Base-by-base conservation (phyloP, 1,284 basidiomycete species). In the Peniophora sp. region DNA sequence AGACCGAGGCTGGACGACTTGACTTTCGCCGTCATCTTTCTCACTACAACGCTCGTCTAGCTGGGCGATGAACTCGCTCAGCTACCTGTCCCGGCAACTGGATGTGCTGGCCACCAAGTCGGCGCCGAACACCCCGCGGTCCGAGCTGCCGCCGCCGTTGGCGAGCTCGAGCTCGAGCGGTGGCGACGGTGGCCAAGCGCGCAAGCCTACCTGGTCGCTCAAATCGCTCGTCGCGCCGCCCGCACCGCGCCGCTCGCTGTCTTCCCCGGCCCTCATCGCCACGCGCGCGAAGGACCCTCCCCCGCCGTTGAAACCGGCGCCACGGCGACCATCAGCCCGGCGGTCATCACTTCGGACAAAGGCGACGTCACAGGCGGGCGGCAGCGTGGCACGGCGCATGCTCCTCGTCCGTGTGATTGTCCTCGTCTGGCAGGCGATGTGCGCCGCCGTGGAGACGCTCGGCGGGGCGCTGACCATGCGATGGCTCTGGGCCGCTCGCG, bases 21-120 rank as follows among this genome's bases (percentile, higher is more conserved):
- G 27, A 32, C 27, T 32, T 12, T 32, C 27, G 27, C 27, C 12
- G 6, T 32, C 27, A 32, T 12, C 12, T 32, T 12, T 32, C 27
- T 32, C 27, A 32, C 27, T 32, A 6, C n/a, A n/a, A n/a, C 27
- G 5, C 27, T 32, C 27, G 5, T 12, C 12, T 12, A 32, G 27
- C 27, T 32, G 27, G 44, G 34, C 27, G 37, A 87, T 87, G 84
- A 86, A 87, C 68, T 82, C 82, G 57, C 76, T 87, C 58, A 70
- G 74, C 10, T 80, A 83, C 66, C 70, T 87, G 49, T 83, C 85
- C 55, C 79, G 80, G 58, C 80, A 84, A 60, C 78, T 83, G 68
- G 83, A 86, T 66, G 77, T 75, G 50, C 67, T 83, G 47, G 67
- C 76, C 5, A 53, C 70, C 24, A 55, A 67, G 63, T 69, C 78